Conservation (phyloP, 2,329 filamentous ascomycete genomes). For the Cucurbitaria berberidis region DNA sequence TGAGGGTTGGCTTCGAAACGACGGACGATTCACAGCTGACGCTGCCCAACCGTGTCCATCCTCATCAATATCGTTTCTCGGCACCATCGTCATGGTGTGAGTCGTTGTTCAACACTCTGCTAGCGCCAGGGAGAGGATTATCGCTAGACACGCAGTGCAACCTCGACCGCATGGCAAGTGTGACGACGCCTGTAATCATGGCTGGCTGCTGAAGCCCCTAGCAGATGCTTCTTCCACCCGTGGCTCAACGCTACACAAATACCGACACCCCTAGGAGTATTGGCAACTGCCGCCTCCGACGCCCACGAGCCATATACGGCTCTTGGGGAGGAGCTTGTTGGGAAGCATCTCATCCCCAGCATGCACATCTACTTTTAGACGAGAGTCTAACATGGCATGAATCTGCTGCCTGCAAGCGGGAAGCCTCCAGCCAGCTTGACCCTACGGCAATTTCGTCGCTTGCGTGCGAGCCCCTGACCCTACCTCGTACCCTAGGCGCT, state of each 20-base stretch:
- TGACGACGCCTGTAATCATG: constrained; percentile 13
- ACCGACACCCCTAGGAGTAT: constrained; percentile 7
- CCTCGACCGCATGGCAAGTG: constrained; percentile 16
- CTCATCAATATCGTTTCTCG: neutral
- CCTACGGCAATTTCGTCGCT: constrained; percentile 12
- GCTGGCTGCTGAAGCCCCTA: constrained; percentile 3
- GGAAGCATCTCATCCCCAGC: constrained; percentile 6
- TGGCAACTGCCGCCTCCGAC: constrained; percentile 15
- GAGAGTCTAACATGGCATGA: too few species aligned
- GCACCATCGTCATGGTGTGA: neutral
- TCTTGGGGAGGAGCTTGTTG: constrained; percentile 12
- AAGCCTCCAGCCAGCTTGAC: neutral
- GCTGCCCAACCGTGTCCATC: neutral
- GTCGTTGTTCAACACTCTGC: constrained; percentile 3
- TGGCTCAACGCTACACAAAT: constrained; percentile 6
- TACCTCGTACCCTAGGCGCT: constrained; percentile 10
- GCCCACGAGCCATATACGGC: neutral
- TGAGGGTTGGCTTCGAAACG: constrained; percentile 20
- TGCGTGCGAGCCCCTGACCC: constrained; percentile 8
- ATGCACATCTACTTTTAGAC: constrained; percentile 16
- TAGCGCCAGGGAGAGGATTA: constrained; percentile 4
- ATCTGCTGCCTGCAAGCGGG: too few species aligned
- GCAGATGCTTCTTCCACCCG: constrained; percentile 2
- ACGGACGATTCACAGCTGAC: constrained; percentile 20
- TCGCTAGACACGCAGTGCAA: constrained; percentile 10